Base-by-base conservation (phyloP, 139 green algal species). In the Chlamydomonas sp. region DNA sequence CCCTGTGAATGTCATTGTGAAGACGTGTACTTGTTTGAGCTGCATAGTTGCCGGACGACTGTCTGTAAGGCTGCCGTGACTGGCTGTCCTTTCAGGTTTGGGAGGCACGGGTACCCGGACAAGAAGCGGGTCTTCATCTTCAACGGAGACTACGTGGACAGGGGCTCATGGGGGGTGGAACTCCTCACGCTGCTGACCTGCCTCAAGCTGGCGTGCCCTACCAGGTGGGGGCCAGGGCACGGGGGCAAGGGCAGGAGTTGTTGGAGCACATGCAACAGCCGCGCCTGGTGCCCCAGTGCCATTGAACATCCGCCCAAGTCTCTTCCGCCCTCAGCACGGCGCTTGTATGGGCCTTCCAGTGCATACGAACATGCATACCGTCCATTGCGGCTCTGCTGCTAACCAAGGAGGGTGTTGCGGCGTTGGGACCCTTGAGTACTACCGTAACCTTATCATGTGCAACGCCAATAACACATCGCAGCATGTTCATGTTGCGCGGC, bases 111-210 rank as follows among this genome's bases (percentile, higher is more conserved):
- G 10, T 76, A 89, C 8, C 93, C 92, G 4, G 69, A 72, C 60
- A 12, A 82, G 15, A 82, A 86, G 14, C 87, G 77, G 4, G 71
- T 96, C 0, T 94, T 92, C 59, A 88, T 97, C 2, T 96, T 96
- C 85, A 97, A 97, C 73, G 93, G 92, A 12, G 96, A 98, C 85
- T 98, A 94, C 91, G 96, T 98, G 18, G 97, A 99, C 86, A 87
- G 98, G 1, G 98, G 98, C 6, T 94, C 96, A 16, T 99, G 98
- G 98, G 97, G 97, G 17, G 74, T 99, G 18, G 97, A 99, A 91
- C 93, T 94, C 17, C 93, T 99, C 9, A 18, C 94, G 17, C 84
- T 97, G 67, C 88, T 99, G 88, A 85, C 98, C 68, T 85, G 86
- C 4, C 85, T 93, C 68, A 99, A 98, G 85, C 93, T 96, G 63